Evolutionary conservation across 805 yeast species (phyloP).

Genomic region (Blastobotrys peoriensis): DNA sequence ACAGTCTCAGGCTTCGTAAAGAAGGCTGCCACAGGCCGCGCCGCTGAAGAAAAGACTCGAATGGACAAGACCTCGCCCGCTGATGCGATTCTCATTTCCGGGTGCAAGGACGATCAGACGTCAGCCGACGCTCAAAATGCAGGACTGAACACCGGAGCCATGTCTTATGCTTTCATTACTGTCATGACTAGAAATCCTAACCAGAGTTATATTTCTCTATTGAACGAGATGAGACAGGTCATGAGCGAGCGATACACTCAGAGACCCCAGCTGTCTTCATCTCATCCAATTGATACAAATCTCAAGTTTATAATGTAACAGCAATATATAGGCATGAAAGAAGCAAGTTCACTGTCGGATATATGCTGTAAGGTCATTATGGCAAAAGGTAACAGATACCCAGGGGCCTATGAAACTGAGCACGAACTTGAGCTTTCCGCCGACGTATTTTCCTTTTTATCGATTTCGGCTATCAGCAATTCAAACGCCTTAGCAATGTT

Average conservation of each 20-base stretch:
- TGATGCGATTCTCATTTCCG: constrained; percentile 69
- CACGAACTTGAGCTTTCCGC: constrained; percentile 5
- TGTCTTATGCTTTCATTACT: constrained; percentile 70
- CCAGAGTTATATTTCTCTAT: constrained; percentile 61
- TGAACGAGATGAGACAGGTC: constrained; percentile 63
- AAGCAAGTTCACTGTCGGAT: constrained; percentile 1
- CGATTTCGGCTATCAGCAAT: constrained; percentile 54
- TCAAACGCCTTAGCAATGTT: constrained; percentile 63
- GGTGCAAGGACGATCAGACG: constrained; percentile 81
- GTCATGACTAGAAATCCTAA: constrained; percentile 56
- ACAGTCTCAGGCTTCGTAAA: constrained; percentile 35
- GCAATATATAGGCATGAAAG: background rate
- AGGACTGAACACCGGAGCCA: constrained; percentile 74
- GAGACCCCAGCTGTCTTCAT: constrained; percentile 74
- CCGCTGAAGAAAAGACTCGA: constrained; percentile 39
- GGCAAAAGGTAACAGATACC: no score
- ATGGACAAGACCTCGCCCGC: constrained; percentile 65
- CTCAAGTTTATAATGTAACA: constrained; percentile 42
- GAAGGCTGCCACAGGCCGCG: constrained; percentile 31
- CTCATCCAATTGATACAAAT: constrained; percentile 72
- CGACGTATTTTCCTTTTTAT: constrained; percentile 29
- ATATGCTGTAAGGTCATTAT: no score
- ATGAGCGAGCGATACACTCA: constrained; percentile 64
- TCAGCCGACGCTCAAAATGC: constrained; percentile 74
- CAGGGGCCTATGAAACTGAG: background rate